A percentile compares a stretch with the other conserved stretches of the same genome.
Evolutionary conservation across 2,329 filamentous ascomycete species (phyloP).

Genomic region (Calonectria fujianensis): DNA sequence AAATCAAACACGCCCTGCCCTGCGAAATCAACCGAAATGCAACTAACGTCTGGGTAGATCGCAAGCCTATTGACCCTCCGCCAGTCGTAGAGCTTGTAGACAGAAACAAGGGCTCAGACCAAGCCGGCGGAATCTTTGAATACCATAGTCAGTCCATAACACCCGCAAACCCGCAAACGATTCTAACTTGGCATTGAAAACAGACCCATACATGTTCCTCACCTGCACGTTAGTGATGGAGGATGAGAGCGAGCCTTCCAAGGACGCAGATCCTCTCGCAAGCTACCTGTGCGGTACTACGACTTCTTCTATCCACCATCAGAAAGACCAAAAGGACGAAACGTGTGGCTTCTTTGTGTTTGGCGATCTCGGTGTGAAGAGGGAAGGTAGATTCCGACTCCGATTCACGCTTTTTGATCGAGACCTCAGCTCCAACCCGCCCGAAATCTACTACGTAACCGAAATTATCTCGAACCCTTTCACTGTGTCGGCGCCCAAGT

Average conservation of each 20-base stretch:
- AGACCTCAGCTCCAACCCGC: constrained; percentile 52
- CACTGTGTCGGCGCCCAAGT: constrained; percentile 78
- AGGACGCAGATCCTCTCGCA: constrained; percentile 54
- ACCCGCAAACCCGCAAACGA: not conserved
- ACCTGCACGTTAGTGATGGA: constrained; percentile 65
- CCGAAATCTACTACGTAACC: constrained; percentile 49
- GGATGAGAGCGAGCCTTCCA: constrained; percentile 64
- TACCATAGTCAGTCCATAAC: constrained; percentile 50
- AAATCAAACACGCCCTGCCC: constrained; percentile 21
- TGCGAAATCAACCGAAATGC: not conserved
- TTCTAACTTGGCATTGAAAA: constrained; percentile 47
- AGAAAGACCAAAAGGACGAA: constrained; percentile 85
- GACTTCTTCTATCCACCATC: constrained; percentile 86
- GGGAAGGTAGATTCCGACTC: constrained; percentile 82
- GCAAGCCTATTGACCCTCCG: constrained; percentile 92
- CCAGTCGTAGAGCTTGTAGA: constrained; percentile 83
- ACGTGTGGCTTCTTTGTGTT: constrained; percentile 95
- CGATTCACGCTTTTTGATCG: constrained; percentile 82
- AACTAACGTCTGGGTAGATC: constrained; percentile 69
- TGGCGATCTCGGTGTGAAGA: constrained; percentile 87
- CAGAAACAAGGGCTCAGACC: constrained; percentile 42
- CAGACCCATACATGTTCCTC: constrained; percentile 71
- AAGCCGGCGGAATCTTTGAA: constrained; percentile 36
- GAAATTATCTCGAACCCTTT: constrained; percentile 76
- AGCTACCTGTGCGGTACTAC: constrained; percentile 81